Evolutionary conservation across 352 stramenopile genomes (phyloP), one percentile per base, ranked within the genome.

Genomic region (Phytophthora macrochlamydospora): DNA sequence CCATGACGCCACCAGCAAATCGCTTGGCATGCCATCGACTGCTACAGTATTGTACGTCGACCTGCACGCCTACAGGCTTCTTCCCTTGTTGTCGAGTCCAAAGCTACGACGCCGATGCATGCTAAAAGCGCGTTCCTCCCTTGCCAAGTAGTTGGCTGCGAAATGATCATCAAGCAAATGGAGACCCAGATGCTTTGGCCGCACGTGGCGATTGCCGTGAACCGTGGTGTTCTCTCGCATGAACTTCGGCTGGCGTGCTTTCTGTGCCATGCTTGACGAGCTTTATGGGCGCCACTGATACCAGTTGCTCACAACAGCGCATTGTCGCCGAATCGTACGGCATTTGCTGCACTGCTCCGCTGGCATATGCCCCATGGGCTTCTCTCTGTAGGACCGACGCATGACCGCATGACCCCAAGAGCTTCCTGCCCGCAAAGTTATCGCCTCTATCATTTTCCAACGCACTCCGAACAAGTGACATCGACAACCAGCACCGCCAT

Each of bases 181-280:
- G 18, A 24, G 18, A 31, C 38, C 59, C 65, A 73, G 43, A 29
- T 73, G 65, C 59, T 69, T 69, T 53, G 30, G 12, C 54, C 69
- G 65, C 65, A 68, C 35, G 35, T 13, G 11, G 46, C 45, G 31
- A n/a, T 11, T 43, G 59, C 59, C 65, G 65, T 42, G 52, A 69
- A 60, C 4, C 50, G 49, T 37, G 59, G 52, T 40, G 14, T 33
- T 48, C 24, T 56, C 55, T 46, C 14, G 50, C 56, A 53, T 60
- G 29, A n/a, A 43, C 7, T 11, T 72, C 64, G 64, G 57, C 64
- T 72, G 65, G 59, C 65, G 51, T 65, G 43, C 65, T 38, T 56
- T 61, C 35, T 24, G 51, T 66, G 63, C 50, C 13, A 32, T 56
- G 35, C 5, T 30, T 13, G 37, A 51, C 40, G 11, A 43, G 28